Conservation (phyloP, 441 rosid species). For the Geranium incanum region DNA sequence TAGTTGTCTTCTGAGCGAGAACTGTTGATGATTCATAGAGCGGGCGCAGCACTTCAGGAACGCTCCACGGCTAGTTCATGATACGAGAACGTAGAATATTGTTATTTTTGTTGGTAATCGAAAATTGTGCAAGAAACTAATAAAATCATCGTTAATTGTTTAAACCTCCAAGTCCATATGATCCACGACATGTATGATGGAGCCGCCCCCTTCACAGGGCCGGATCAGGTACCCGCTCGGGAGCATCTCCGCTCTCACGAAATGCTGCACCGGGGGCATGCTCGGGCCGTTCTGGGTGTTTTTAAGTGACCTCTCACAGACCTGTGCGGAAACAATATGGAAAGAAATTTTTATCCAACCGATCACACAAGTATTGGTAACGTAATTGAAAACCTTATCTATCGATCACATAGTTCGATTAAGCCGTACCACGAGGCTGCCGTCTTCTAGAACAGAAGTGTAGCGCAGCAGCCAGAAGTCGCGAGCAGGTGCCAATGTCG, state of each 20-base stretch:
- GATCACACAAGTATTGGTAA: background rate
- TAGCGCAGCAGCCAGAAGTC: slow-evolving; percentile 98
- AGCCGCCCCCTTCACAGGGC: slow-evolving; percentile 97
- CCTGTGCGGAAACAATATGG: slow-evolving; percentile 28
- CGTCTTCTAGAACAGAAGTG: slow-evolving; percentile 79
- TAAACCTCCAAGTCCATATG: slow-evolving; percentile 78
- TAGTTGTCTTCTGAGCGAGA: slow-evolving; percentile 86
- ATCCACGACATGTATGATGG: slow-evolving; percentile 92
- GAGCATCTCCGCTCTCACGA: slow-evolving; percentile 91
- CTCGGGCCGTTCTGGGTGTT: slow-evolving; percentile 89
- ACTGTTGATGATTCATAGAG: slow-evolving; percentile 90
- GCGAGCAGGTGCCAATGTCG: slow-evolving; percentile 93
- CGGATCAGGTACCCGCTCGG: slow-evolving; percentile 92
- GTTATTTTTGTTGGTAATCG: background rate
- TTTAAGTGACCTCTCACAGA: slow-evolving; percentile 95
- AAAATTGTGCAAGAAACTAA: background rate
- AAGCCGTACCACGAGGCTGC: slow-evolving; percentile 89
- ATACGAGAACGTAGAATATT: background rate
- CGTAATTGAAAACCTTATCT: background rate
- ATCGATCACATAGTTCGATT: background rate
- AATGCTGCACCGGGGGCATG: slow-evolving; percentile 67
- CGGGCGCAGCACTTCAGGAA: slow-evolving; percentile 92
- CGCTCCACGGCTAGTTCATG: slow-evolving; percentile 78
- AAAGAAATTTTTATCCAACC: slow-evolving; percentile 11
- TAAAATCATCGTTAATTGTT: no score